These are phyloP conservation scores for Hyphopichia burtonii DNA, from an alignment of 1,139 yeast species.

Conservation along the genomic window DNA sequence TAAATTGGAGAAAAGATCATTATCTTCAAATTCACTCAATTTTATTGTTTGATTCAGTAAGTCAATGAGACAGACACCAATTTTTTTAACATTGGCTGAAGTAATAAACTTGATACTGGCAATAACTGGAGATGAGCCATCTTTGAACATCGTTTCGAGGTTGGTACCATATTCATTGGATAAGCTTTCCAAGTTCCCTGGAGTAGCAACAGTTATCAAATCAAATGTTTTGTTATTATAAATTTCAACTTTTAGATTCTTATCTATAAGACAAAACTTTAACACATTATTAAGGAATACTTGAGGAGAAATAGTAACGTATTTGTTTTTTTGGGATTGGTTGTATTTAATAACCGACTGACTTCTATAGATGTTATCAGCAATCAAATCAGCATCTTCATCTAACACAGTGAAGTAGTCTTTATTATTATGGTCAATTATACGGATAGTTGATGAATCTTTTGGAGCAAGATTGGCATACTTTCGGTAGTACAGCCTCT, in stretches of 20 bases:
- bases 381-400: constrained; percentile 78
- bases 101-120: constrained; percentile 65
- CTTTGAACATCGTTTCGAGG: constrained; percentile 67
- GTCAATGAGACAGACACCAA: constrained; percentile 84
- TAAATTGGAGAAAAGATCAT: constrained; percentile 80
- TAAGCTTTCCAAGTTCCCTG: constrained; percentile 73
- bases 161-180: constrained; percentile 45
- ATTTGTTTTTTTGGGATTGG: constrained; percentile 47
- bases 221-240: constrained; percentile 62
- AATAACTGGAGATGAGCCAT: constrained; percentile 66
- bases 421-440: constrained; percentile 66
- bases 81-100: constrained; percentile 43
- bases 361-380: constrained; percentile 81
- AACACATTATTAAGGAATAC: constrained; percentile 65
- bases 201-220: constrained; percentile 67
- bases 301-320: constrained; percentile 76
- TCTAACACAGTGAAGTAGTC: constrained; percentile 78
- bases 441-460: constrained; percentile 51
- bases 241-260: constrained; percentile 74
- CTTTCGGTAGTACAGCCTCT: constrained; percentile 61
- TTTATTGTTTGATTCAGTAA: constrained; percentile 66
- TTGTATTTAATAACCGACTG: constrained; percentile 70
- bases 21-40: constrained; percentile 78
- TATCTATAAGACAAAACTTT: constrained; percentile 63
- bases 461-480: constrained; percentile 52